Conservation (phyloP, 805 yeast species). For the Wickerhamomyces chaumierensis region DNA sequence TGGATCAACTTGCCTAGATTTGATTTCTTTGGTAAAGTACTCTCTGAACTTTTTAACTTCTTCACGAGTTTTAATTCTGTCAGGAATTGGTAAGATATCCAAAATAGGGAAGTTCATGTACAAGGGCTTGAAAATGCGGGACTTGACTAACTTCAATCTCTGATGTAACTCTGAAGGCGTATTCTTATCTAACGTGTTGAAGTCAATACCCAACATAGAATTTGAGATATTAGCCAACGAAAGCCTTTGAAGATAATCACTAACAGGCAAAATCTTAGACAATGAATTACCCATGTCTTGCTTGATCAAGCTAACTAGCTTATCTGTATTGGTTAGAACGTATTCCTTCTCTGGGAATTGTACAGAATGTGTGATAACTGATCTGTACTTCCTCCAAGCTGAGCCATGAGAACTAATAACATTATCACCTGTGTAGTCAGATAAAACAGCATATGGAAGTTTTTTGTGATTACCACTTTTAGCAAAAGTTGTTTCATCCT, state of each 20-base stretch:
- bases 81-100: slow-evolving; percentile 37
- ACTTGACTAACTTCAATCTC: slow-evolving; percentile 32
- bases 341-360: slow-evolving; percentile 35
- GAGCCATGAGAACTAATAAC: slow-evolving; percentile 47
- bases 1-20: slow-evolving; percentile 17
- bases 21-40: slow-evolving; percentile 24
- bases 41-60: slow-evolving; percentile 32
- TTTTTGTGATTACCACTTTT: slow-evolving; percentile 52
- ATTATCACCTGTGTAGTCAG: slow-evolving; percentile 49
- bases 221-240: slow-evolving; percentile 39
- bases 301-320: slow-evolving; percentile 21
- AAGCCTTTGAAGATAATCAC: slow-evolving; percentile 34
- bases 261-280: slow-evolving; percentile 16
- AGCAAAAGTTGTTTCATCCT: slow-evolving; percentile 37
- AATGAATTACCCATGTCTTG: slow-evolving; percentile 6
- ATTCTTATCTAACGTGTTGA: slow-evolving; percentile 25
- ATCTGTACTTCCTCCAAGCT: slow-evolving; percentile 38
- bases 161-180: slow-evolving; percentile 24
- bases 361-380: slow-evolving; percentile 32
- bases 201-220: slow-evolving; percentile 38
- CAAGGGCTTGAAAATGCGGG: slow-evolving; percentile 42
- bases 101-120: slow-evolving; percentile 44
- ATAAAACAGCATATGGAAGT: slow-evolving; percentile 41
- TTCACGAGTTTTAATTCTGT: slow-evolving; percentile 30
- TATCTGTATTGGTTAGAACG: slow-evolving; percentile 26